phyloP scores from a whole-genome alignment of 1,284 basidiomycete species.

The Cryptococcus hybrid region DNA sequence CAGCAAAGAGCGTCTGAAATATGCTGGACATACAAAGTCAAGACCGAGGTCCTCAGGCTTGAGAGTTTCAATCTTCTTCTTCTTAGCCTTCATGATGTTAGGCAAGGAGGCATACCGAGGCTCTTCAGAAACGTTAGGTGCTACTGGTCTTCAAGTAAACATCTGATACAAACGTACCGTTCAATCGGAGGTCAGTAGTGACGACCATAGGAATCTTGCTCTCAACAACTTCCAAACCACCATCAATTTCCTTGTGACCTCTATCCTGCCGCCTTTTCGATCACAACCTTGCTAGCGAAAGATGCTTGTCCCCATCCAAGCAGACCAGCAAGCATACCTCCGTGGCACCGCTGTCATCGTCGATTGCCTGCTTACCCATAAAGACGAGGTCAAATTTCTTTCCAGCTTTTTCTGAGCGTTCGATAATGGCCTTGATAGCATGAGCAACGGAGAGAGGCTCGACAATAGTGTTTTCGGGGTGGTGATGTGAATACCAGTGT shows the following conservation, averaged over 20 bases:
- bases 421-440: constrained; percentile 78
- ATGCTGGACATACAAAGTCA: constrained; percentile 41
- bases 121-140: constrained; percentile 59
- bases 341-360: constrained; percentile 98
- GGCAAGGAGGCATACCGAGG: constrained; percentile 92
- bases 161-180: constrained; percentile 25
- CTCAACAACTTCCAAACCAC: constrained; percentile 81
- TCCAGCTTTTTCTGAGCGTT: constrained; percentile 54
- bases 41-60: constrained; percentile 74
- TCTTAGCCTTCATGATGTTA: constrained; percentile 99
- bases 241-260: constrained; percentile 93
- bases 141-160: background rate
- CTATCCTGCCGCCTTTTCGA: constrained; percentile 69
- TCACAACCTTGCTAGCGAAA: constrained; percentile 86
- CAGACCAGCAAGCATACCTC: constrained; percentile 95
- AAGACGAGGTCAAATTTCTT: constrained; percentile 79
- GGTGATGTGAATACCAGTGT: constrained; percentile 88
- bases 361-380: constrained; percentile 98
- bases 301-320: constrained; percentile 93
- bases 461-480: constrained; percentile 75
- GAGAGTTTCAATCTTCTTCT: constrained; percentile 90
- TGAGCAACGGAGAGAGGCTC: constrained; percentile 49
- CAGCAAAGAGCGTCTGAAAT: background rate
- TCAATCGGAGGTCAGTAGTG: constrained; percentile 82
- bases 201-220: constrained; percentile 81